Base-by-base conservation (phyloP, 768 basidiomycete species). In the Mycena sanguinolenta region DNA sequence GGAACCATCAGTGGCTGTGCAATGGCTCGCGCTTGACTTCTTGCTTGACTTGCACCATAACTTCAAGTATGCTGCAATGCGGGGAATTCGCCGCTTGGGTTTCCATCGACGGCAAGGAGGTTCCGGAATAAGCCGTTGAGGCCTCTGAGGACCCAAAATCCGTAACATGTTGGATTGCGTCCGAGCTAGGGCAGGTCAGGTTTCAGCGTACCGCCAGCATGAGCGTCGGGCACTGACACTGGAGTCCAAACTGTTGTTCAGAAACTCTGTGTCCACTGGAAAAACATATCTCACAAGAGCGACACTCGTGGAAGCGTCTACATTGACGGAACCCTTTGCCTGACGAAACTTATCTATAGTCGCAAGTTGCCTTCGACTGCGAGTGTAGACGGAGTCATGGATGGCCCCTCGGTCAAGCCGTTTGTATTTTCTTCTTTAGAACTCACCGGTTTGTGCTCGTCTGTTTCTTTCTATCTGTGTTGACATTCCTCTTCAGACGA, bases 121-220 rank as follows among this genome's bases (percentile, higher is more conserved):
- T 72, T 19, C 58, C 70, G 0, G 66, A 78, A 42, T 78, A 74
- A 36, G 34, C 44, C 9, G 54, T 74, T 0, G 58, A 67, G 46
- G 57, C 21, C 9, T 65, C 73, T 2, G 59, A 74, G 50, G 60
- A 49, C 14, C 28, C 36, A 13, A 73, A 60, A 30, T 57, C 57
- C 7, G 71, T 73, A 1, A 73, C 69, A 25, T 76, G 77, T 49
- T 77, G 75, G 75, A 73, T 78, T 14, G 64, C 72, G n/a, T 78
- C 77, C n/a, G 69, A 75, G 61, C 72, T 71, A 21, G 77, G 75
- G 7, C 75, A 75, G 72, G 77, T 76, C n/a, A n/a, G n/a, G n/a
- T n/a, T n/a, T n/a, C n/a, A n/a, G n/a, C n/a, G n/a, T n/a, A n/a
- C n/a, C n/a, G n/a, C n/a, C n/a, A n/a, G n/a, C n/a, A n/a, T n/a